phyloP scores from a whole-genome alignment of 2,329 filamentous ascomycete genomes.

The Huntiella savannae region DNA sequence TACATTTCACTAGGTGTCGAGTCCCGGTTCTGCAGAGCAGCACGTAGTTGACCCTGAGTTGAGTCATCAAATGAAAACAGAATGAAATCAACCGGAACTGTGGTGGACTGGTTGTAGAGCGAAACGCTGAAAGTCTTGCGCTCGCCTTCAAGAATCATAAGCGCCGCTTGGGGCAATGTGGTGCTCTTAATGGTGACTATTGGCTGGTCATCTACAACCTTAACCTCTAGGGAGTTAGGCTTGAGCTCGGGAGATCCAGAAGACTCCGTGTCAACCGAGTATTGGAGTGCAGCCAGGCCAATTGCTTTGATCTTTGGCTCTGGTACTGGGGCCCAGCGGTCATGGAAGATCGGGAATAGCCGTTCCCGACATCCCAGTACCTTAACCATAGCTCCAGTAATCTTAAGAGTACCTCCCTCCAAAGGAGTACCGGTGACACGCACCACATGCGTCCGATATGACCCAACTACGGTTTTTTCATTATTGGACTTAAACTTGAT shows the following conservation, averaged over 20 bases:
- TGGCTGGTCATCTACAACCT: constrained; percentile 64
- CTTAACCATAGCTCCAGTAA: constrained; percentile 63
- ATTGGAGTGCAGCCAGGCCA: constrained; percentile 41
- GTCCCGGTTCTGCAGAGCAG: constrained; percentile 57
- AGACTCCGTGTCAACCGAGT: constrained; percentile 22
- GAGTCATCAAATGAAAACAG: constrained; percentile 83
- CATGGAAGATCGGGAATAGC: constrained; percentile 64
- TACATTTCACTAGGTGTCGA: constrained; percentile 63
- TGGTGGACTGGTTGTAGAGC: constrained; percentile 53
- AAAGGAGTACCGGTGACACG: constrained; percentile 50
- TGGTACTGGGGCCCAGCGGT: constrained; percentile 52
- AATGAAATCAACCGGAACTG: constrained; percentile 62
- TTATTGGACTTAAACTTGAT: constrained; percentile 48
- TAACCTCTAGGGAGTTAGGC: constrained; percentile 38
- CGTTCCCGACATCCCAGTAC: constrained; percentile 67
- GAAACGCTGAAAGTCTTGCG: constrained; percentile 58
- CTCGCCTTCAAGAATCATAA: constrained; percentile 91
- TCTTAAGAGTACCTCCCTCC: constrained; percentile 45
- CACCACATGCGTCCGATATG: constrained; percentile 66
- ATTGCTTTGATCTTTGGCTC: constrained; percentile 60
- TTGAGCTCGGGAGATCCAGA: constrained; percentile 25
- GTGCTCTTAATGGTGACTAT: constrained; percentile 55
- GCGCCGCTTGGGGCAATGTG: constrained; percentile 61
- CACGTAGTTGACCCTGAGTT: constrained; percentile 57
- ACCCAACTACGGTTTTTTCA: constrained; percentile 51